phyloP scores from a whole-genome alignment of 768 basidiomycete species.

The Pisolithus marmoratus region DNA sequence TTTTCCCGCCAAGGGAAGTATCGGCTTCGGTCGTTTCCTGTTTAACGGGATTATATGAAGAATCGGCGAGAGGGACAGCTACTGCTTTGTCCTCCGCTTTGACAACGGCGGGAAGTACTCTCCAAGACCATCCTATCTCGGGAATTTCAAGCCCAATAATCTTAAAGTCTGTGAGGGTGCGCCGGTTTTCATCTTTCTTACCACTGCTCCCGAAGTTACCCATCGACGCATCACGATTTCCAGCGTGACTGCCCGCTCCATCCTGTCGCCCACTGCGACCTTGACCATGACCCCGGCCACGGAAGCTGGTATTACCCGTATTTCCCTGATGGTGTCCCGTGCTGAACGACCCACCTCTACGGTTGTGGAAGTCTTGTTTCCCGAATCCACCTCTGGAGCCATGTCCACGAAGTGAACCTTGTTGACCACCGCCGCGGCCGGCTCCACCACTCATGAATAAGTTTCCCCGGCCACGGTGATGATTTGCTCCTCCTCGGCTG shows the following conservation, averaged over 20 bases:
- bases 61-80: constrained; percentile 24
- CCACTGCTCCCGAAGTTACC: constrained; percentile 44
- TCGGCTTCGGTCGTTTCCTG: constrained; percentile 23
- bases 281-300: constrained; percentile 61
- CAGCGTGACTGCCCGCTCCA: constrained; percentile 28
- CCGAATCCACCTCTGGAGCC: constrained; percentile 63
- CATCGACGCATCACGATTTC: constrained; percentile 45
- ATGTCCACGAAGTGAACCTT: constrained; percentile 53
- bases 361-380: constrained; percentile 56
- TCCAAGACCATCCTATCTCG: constrained; percentile 87
- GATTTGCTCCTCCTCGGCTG: constrained; percentile 40
- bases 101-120: constrained; percentile 40
- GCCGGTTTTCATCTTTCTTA: constrained; percentile 84
- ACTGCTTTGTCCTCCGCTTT: constrained; percentile 36
- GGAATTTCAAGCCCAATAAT: constrained; percentile 86
- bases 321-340: constrained; percentile 36
- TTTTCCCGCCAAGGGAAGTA: constrained; percentile 8
- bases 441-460: constrained; percentile 30
- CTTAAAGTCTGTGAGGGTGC: constrained; percentile 97
- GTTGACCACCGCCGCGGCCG: constrained; percentile 40
- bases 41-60: constrained; percentile 27
- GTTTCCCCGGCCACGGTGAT: constrained; percentile 35
- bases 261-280: constrained; percentile 37
- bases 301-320: constrained; percentile 40
- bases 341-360: constrained; percentile 61